phyloP scores from a whole-genome alignment of 768 basidiomycete species.

The Chalciporus piperatus region DNA sequence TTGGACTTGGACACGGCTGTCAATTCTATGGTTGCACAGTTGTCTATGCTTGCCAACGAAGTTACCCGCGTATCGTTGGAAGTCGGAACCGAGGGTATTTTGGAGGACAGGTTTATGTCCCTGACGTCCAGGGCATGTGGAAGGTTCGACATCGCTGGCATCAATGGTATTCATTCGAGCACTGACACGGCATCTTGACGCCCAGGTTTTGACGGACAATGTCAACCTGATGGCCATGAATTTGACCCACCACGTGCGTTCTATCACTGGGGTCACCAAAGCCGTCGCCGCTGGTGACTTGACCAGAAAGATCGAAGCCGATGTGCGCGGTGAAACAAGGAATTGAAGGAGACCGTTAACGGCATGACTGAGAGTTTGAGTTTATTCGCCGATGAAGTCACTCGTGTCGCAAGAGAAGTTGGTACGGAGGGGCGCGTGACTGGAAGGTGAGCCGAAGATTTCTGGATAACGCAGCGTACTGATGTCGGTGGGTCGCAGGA shows the following conservation, averaged over 20 bases:
- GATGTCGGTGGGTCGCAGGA: conserved; percentile 45
- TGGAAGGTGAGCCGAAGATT: conserved; percentile 63
- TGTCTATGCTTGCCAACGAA: conserved; percentile 72
- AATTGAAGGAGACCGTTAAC: conserved; percentile 90
- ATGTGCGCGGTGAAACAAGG: conserved; percentile 87
- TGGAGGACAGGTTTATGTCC: conserved; percentile 89
- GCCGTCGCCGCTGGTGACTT: conserved; percentile 93
- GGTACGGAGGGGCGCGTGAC: conserved; percentile 95
- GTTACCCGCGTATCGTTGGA: conserved; percentile 92
- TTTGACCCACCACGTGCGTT: conserved; percentile 87
- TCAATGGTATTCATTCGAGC: neutral
- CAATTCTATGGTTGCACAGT: conserved; percentile 73
- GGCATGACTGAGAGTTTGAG: conserved; percentile 89
- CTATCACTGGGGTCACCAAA: conserved; percentile 88
- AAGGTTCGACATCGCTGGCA: conserved; percentile 47
- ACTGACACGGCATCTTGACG: conserved; percentile 15
- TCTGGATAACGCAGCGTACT: neutral
- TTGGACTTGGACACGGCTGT: conserved; percentile 79
- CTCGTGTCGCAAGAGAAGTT: conserved; percentile 91
- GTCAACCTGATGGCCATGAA: conserved; percentile 91
- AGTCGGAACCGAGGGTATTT: conserved; percentile 88
- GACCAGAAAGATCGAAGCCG: conserved; percentile 89
- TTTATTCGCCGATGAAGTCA: conserved; percentile 80
- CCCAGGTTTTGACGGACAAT: conserved; percentile 64
- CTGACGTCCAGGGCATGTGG: conserved; percentile 95